phyloP scores from a whole-genome alignment of 2,329 filamentous ascomycete genomes.

The Arthrobotrys megalospora region DNA sequence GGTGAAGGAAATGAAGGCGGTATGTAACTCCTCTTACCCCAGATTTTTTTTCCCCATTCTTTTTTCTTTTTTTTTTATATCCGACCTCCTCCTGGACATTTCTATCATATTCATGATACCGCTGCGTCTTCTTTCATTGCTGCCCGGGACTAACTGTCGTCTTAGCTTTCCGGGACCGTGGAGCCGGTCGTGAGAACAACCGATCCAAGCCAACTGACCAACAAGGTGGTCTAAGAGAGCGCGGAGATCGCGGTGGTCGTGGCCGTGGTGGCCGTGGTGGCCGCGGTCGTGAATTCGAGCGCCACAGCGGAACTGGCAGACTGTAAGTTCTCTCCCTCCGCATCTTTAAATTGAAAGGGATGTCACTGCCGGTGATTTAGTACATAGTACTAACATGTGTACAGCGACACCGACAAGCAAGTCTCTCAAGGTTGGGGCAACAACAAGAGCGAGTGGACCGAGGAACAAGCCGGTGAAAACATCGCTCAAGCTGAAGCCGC shows the following conservation, averaged over 20 bases:
- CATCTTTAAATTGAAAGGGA: neutral
- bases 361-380: neutral
- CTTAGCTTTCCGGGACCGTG: conserved; percentile 89
- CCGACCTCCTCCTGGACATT: neutral
- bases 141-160: conserved; percentile 12
- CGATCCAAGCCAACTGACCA: conserved; percentile 84
- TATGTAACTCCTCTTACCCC: conserved; percentile 16
- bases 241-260: conserved; percentile 34
- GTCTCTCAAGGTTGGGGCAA: conserved; percentile 91
- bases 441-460: conserved; percentile 85
- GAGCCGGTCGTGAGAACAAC: conserved; percentile 85
- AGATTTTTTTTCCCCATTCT: neutral
- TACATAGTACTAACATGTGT: neutral
- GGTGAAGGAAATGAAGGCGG: conserved; percentile 63
- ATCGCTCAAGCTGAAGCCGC: conserved; percentile 89
- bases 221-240: conserved; percentile 70
- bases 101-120: conserved; percentile 34
- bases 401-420: conserved; percentile 86
- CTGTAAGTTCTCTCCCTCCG: conserved; percentile 55
- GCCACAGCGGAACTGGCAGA: conserved; percentile 66
- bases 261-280: conserved; percentile 67
- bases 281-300: conserved; percentile 73
- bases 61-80: conserved; percentile 6
- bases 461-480: conserved; percentile 90
- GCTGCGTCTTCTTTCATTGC: conserved; percentile 51